Percentiles rank a stretch among this genome's conserved stretches.
Evolutionary conservation across 2,329 filamentous ascomycete genomes (phyloP).

Genomic region (Fusarium clavum): DNA sequence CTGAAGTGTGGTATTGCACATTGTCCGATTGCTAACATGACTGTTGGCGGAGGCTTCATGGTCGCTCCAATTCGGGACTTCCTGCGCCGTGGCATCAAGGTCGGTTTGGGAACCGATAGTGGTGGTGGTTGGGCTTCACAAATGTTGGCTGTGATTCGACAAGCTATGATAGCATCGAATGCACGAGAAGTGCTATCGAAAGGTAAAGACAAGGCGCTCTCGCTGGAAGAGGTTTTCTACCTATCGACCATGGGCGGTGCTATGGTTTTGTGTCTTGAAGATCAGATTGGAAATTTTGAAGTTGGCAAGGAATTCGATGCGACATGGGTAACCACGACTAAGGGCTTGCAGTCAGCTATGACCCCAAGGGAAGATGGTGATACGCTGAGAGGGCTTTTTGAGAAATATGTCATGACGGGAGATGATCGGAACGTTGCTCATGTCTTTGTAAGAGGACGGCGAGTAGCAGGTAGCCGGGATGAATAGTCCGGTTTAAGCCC

Average conservation of each 20-base stretch:
- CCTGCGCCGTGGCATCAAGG: slow-evolving; percentile 4
- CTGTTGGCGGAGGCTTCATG: slow-evolving; percentile 18
- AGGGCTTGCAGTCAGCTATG: slow-evolving; percentile 10
- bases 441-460: slow-evolving; percentile 1
- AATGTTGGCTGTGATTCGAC: slow-evolving; percentile 16
- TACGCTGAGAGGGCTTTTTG: slow-evolving; percentile 3
- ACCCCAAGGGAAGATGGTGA: slow-evolving; percentile 5
- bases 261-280: slow-evolving; percentile 1
- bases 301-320: slow-evolving; percentile 26
- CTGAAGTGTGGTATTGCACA: not conserved
- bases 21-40: slow-evolving; percentile 26
- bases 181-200: not conserved
- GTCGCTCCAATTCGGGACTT: slow-evolving; percentile 19
- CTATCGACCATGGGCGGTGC: slow-evolving; percentile 8
- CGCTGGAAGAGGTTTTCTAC: slow-evolving; percentile 15
- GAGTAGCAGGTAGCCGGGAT: not conserved
- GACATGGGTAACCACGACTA: slow-evolving; percentile 1
- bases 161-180: slow-evolving; percentile 23
- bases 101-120: slow-evolving; percentile 13
- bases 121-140: slow-evolving; percentile 25
- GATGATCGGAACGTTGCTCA: slow-evolving; percentile 22
- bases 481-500: not conserved
- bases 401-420: slow-evolving; percentile 26
- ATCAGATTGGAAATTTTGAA: slow-evolving; percentile 2
- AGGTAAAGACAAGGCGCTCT: slow-evolving; percentile 15